Conservation (phyloP, 1,284 basidiomycete genomes). For the Cystobasidium pallidum region DNA sequence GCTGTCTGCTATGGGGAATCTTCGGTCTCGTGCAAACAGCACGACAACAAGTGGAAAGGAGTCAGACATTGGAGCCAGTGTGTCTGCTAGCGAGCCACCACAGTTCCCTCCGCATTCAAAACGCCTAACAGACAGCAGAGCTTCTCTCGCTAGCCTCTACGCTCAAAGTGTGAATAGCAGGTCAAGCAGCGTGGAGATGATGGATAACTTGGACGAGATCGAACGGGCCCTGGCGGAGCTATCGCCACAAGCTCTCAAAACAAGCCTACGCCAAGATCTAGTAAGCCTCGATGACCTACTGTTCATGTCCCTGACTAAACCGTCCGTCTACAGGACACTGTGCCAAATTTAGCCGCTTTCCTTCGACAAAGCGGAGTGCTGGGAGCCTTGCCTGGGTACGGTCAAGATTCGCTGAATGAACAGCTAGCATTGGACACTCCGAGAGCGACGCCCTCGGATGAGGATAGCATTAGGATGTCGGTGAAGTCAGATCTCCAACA, state of each 20-base stretch:
- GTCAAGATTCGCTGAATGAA: conserved; percentile 17
- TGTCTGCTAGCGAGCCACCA: conserved; percentile 4
- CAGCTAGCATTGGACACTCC: conserved; percentile 13
- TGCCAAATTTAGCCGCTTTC: conserved; percentile 18
- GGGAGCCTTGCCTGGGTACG: conserved; percentile 18
- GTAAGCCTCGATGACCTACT: too few species aligned
- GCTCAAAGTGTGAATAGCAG: conserved; percentile 33
- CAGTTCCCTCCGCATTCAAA: not conserved
- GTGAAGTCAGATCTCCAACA: not conserved
- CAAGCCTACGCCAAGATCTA: not conserved
- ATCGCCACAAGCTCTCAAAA: conserved; percentile 45
- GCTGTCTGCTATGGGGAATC: conserved; percentile 20
- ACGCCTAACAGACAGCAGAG: not conserved
- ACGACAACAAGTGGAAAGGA: not conserved
- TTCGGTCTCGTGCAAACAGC: conserved; percentile 7
- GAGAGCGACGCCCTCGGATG: not conserved
- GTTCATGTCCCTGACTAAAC: too few species aligned
- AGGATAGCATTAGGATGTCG: not conserved
- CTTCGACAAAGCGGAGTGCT: conserved; percentile 10
- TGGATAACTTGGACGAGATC: conserved; percentile 52
- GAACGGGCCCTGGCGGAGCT: conserved; percentile 51
- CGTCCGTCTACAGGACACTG: not conserved
- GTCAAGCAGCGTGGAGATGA: conserved; percentile 47
- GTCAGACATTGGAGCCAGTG: not conserved
- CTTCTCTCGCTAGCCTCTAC: conserved; percentile 22